Percentiles rank a stretch among this genome's conserved stretches.
Conservation (phyloP, 192 early-diverging fungal species). For the Umbelopsis ramanniana region DNA sequence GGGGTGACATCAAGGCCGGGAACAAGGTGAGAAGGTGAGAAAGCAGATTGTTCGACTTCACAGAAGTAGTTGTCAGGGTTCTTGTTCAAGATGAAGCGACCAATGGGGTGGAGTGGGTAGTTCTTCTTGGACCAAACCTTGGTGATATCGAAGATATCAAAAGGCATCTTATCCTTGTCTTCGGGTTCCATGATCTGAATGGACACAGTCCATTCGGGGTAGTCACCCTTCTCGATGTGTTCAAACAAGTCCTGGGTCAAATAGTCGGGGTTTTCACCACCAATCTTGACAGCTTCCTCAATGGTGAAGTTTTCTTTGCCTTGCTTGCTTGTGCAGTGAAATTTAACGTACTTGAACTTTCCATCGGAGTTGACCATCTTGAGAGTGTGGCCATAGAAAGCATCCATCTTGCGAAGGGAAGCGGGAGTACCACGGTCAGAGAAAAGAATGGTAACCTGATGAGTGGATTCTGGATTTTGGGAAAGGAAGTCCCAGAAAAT, state of each 20-base stretch:
- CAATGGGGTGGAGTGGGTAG: conserved; percentile 76
- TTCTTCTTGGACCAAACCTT: conserved; percentile 83
- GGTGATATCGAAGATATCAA: conserved; percentile 84
- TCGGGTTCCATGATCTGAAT: conserved; percentile 77
- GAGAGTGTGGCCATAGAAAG: conserved; percentile 79
- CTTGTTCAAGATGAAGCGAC: conserved; percentile 77
- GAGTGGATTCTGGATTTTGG: conserved; percentile 74
- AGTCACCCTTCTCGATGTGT: conserved; percentile 68
- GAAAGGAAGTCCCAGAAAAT: conserved; percentile 85
- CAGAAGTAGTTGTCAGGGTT: conserved; percentile 89
- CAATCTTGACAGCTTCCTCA: conserved; percentile 63
- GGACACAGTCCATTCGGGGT: conserved; percentile 74
- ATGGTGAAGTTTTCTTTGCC: conserved; percentile 74
- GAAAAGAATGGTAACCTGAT: conserved; percentile 81
- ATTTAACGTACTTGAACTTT: conserved; percentile 77
- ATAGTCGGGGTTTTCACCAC: conserved; percentile 73
- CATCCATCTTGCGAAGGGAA: conserved; percentile 84
- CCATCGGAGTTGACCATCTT: conserved; percentile 75
- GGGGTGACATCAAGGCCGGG: conserved; percentile 80
- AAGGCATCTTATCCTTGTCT: conserved; percentile 72
- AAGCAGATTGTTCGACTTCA: conserved; percentile 83
- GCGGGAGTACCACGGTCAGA: conserved; percentile 85
- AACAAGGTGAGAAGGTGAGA: conserved; percentile 77
- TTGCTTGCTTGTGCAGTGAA: conserved; percentile 83
- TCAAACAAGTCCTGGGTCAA: conserved; percentile 77